A percentile compares a stretch with the other conserved stretches of the same genome.
Conservation (phyloP, 108 stramenopile genomes). For the Chaetoceros tenuissimus region DNA sequence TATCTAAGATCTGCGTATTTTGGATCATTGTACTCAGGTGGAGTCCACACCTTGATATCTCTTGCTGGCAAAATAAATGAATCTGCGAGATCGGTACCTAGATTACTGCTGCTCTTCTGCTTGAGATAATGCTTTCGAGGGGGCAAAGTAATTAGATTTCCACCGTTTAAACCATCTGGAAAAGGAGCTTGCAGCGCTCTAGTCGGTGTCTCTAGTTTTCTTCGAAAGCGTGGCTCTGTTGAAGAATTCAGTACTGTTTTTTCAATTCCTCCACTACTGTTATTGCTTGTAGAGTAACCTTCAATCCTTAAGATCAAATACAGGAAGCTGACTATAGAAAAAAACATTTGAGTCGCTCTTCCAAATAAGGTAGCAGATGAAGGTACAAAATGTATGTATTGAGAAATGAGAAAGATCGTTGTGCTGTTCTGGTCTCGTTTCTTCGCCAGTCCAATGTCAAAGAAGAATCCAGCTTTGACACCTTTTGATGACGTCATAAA, state of each 20-base stretch:
- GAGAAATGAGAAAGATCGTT: too few species aligned
- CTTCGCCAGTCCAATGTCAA: too few species aligned
- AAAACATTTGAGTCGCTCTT: too few species aligned
- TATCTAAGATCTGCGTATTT: conserved; percentile 10
- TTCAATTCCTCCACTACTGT: not conserved
- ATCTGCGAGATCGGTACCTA: conserved; percentile 24
- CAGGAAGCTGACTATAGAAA: too few species aligned
- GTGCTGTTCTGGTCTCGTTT: too few species aligned
- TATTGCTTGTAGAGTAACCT: not conserved
- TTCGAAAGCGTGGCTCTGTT: not conserved
- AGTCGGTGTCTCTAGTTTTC: not conserved
- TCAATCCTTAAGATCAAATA: too few species aligned
- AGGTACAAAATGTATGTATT: too few species aligned
- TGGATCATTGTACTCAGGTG: conserved; percentile 35
- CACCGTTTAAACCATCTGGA: conserved; percentile 48
- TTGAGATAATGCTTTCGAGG: conserved; percentile 19
- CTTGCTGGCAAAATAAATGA: conserved; percentile 35
- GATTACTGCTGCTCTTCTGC: conserved; percentile 21
- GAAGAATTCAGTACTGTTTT: not conserved
- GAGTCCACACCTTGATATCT: conserved; percentile 54
- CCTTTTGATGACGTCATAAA: too few species aligned
- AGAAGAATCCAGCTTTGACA: too few species aligned
- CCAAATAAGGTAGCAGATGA: too few species aligned
- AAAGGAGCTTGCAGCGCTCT: conserved; percentile 32
- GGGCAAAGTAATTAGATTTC: conserved; percentile 27